phyloP scores from a whole-genome alignment of 495 filamentous ascomycete species.

The Trichocladium uniseriatum region DNA sequence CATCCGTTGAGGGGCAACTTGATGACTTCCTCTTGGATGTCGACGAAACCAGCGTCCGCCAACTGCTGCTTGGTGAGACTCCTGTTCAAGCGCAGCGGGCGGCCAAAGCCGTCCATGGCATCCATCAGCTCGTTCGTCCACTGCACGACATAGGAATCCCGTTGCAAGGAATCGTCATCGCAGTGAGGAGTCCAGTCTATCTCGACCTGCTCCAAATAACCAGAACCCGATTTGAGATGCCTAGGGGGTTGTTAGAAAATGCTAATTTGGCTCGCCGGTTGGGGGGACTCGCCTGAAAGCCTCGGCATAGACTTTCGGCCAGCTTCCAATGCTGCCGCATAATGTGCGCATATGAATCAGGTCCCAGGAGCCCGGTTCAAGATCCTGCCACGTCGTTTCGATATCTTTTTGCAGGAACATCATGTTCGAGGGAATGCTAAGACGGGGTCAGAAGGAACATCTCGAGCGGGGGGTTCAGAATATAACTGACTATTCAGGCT shows the following conservation, averaged over 20 bases:
- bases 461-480: neutral
- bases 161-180: constrained; percentile 52
- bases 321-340: constrained; percentile 70
- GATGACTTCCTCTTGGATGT: constrained; percentile 68
- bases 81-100: constrained; percentile 58
- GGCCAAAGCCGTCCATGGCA: constrained; percentile 56
- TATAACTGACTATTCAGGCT: constrained; percentile 55
- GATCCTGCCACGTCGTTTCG: constrained; percentile 63
- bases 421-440: constrained; percentile 61
- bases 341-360: constrained; percentile 77
- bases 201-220: constrained; percentile 85
- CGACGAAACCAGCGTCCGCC: constrained; percentile 66
- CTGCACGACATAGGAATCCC: constrained; percentile 39
- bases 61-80: constrained; percentile 53
- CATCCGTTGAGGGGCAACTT: constrained; percentile 70
- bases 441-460: neutral
- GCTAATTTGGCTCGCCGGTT: neutral
- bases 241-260: constrained; percentile 27
- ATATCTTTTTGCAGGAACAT: constrained; percentile 66
- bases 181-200: constrained; percentile 76
- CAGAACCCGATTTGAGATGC: constrained; percentile 70
- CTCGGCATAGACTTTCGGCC: constrained; percentile 64
- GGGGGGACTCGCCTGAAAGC: constrained; percentile 48
- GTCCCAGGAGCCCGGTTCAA: constrained; percentile 72
- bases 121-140: constrained; percentile 66